Percentiles rank a stretch among this genome's conserved stretches.
Conservation (phyloP, 2,329 filamentous ascomycete species). For the Aspergillus awamori region DNA sequence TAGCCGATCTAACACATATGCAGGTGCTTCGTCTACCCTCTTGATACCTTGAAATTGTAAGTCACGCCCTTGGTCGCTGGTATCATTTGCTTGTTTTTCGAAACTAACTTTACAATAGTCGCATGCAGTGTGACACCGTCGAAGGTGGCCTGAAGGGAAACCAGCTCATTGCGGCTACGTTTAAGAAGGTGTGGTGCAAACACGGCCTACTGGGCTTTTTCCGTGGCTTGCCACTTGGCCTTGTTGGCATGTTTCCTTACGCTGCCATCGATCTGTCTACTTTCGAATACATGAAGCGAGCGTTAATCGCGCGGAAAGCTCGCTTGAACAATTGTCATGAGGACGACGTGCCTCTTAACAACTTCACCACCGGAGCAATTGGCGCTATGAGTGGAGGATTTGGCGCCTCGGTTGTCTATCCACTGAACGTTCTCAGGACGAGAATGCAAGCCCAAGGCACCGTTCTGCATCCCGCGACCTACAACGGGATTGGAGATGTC, state of each 20-base stretch:
- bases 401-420: conserved; percentile 92
- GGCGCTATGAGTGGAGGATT: conserved; percentile 90
- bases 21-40: conserved; percentile 88
- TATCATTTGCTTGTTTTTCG: background rate
- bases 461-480: conserved; percentile 84
- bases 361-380: conserved; percentile 82
- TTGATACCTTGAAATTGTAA: conserved; percentile 70
- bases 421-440: conserved; percentile 89
- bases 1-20: conserved; percentile 25
- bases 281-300: conserved; percentile 87
- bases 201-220: conserved; percentile 79
- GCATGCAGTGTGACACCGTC: conserved; percentile 93
- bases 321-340: conserved; percentile 71
- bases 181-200: conserved; percentile 79
- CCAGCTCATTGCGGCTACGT: conserved; percentile 77
- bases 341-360: conserved; percentile 78
- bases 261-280: conserved; percentile 95
- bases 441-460: conserved; percentile 93
- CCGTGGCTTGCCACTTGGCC: conserved; percentile 88
- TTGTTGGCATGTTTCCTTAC: conserved; percentile 97
- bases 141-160: conserved; percentile 82
- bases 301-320: conserved; percentile 71
- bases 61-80: conserved; percentile 22
- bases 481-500: conserved; percentile 89
- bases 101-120: conserved; percentile 47